phyloP scores from a whole-genome alignment of 306 rosid species.

The Adenanthera pavonina region DNA sequence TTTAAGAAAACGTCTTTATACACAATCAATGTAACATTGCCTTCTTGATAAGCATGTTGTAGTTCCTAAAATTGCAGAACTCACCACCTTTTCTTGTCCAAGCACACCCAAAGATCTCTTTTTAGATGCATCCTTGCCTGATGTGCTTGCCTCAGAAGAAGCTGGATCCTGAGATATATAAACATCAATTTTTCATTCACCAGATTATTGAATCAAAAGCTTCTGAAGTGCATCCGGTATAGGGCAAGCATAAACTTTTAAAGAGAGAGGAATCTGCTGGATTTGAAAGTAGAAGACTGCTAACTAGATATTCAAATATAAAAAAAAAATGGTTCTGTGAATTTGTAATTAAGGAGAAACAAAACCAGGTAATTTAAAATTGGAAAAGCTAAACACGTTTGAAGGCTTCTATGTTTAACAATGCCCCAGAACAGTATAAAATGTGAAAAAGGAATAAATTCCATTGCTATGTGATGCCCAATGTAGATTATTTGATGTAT shows the following conservation, averaged over 20 bases:
- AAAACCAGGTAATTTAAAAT: constrained; percentile 14
- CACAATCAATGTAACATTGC: constrained; percentile 6
- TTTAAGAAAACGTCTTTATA: not conserved
- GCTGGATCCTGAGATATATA: constrained; percentile 62
- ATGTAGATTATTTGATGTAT: constrained; percentile 1
- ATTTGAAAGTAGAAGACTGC: constrained; percentile 22
- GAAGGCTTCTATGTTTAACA: constrained; percentile 16
- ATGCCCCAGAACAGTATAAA: constrained; percentile 27
- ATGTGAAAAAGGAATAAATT: constrained; percentile 16
- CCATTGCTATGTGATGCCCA: constrained; percentile 22
- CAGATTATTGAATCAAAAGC: constrained; percentile 27
- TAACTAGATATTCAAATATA: constrained; percentile 20
- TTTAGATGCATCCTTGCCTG: constrained; percentile 51
- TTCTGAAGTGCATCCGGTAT: not conserved
- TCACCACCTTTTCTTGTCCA: constrained; percentile 54
- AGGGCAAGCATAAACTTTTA: constrained; percentile 33
- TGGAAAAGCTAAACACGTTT: constrained; percentile 3
- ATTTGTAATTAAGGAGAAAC: constrained; percentile 29
- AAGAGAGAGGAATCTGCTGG: constrained; percentile 1
- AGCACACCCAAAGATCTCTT: constrained; percentile 56
- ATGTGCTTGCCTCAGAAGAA: constrained; percentile 50
- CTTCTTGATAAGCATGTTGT: constrained; percentile 26
- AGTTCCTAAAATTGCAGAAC: constrained; percentile 36
- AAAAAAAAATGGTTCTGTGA: constrained; percentile 17
- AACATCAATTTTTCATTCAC: constrained; percentile 29